A percentile compares a stretch with the other conserved stretches of the same genome.
Conservation (phyloP, 805 yeast genomes). For the Starmerella scarabaei region DNA sequence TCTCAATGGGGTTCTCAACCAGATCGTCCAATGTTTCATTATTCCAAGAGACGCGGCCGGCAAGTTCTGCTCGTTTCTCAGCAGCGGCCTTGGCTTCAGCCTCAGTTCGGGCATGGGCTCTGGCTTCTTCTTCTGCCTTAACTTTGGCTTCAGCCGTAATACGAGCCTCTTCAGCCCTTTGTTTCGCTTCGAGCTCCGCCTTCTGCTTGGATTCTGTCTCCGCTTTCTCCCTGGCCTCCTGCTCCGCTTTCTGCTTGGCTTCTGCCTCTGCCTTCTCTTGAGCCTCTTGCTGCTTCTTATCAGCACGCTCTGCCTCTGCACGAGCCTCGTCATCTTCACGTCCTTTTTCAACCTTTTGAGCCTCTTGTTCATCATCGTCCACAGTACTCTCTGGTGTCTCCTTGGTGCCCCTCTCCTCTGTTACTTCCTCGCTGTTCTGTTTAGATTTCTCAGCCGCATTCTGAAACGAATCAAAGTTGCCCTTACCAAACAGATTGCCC, state of each 20-base stretch:
- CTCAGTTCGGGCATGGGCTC: background rate
- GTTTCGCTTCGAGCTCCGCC: background rate
- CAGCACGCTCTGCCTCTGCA: background rate
- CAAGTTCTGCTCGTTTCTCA: background rate
- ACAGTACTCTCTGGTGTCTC: background rate
- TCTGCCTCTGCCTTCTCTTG: constrained; percentile 2
- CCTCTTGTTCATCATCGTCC: background rate
- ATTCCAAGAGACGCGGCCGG: background rate
- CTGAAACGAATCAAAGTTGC: too few species aligned
- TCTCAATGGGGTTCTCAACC: background rate
- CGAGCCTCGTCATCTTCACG: constrained; percentile 1
- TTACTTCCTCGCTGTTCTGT: background rate
- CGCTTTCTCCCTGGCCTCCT: background rate
- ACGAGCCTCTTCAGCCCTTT: background rate
- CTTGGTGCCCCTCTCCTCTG: background rate
- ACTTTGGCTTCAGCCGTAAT: background rate
- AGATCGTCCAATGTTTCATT: background rate
- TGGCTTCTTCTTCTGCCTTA: background rate
- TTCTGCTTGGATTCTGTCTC: background rate
- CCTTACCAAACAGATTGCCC: too few species aligned
- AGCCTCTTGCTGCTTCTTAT: constrained; percentile 1
- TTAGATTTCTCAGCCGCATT: background rate
- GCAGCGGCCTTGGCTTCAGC: background rate
- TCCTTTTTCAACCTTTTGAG: background rate
- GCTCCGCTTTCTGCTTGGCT: constrained; percentile 1